phyloP scores from a whole-genome alignment of 192 early-diverging fungal genomes.

The Linnemannia schmuckeri region DNA sequence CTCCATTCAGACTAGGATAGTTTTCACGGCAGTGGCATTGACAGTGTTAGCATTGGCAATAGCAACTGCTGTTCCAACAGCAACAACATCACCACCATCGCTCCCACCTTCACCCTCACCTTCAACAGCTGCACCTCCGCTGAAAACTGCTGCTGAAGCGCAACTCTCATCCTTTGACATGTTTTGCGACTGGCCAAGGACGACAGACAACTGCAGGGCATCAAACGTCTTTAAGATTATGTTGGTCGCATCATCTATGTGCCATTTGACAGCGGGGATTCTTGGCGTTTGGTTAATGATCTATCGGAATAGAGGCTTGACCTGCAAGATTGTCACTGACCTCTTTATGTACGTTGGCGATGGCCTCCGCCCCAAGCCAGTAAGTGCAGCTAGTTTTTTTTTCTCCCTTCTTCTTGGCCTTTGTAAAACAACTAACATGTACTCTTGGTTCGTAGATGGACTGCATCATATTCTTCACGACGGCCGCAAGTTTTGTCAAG shows the following conservation, averaged over 20 bases:
- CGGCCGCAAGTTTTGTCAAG: slow-evolving; percentile 32
- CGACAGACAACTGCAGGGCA: slow-evolving; percentile 24
- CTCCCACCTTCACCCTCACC: no score
- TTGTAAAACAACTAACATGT: background rate
- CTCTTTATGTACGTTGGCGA: slow-evolving; percentile 36
- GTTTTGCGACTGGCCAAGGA: slow-evolving; percentile 43
- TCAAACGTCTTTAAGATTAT: slow-evolving; percentile 9
- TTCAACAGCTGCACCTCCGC: background rate
- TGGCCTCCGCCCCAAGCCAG: slow-evolving; percentile 46
- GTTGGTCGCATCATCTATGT: slow-evolving; percentile 17
- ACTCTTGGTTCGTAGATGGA: slow-evolving; percentile 27
- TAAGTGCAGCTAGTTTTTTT: background rate
- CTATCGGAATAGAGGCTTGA: slow-evolving; percentile 42
- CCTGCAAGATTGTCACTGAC: slow-evolving; percentile 28
- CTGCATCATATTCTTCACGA: slow-evolving; percentile 40
- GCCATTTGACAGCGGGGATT: slow-evolving; percentile 4
- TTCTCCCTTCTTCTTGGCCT: background rate
- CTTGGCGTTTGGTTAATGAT: slow-evolving; percentile 32
- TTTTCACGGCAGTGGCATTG: background rate
- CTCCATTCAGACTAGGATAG: background rate
- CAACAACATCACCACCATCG: no score
- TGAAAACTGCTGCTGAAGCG: background rate
- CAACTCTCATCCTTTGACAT: background rate
- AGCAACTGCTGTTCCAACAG: background rate
- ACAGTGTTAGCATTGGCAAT: background rate